Percentiles rank a stretch among this genome's conserved stretches.
phyloP scores from a whole-genome alignment of 176 grass and related monocot species.

The Aegilops tauschii region DNA sequence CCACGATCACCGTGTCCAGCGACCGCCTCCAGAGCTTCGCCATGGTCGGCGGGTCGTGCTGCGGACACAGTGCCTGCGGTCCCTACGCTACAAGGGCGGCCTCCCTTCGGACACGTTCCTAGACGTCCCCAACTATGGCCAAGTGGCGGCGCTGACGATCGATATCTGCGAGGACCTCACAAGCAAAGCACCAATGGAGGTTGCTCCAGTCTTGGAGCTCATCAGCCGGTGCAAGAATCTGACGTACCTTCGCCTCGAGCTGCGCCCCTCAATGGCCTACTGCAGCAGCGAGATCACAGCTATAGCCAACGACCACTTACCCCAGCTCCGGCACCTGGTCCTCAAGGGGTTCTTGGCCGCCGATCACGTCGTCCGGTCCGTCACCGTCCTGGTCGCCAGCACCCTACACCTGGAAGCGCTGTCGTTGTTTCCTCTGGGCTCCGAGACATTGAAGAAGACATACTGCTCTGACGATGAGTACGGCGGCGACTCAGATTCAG shows the following conservation, averaged over 20 bases:
- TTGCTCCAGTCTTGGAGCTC: background rate
- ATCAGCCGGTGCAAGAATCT: background rate
- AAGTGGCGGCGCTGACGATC: background rate
- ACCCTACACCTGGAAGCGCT: too few relatives aligned
- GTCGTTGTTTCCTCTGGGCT: too few relatives aligned
- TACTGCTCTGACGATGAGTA: background rate
- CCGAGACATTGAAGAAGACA: background rate
- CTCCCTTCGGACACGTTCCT: background rate
- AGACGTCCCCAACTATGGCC: background rate
- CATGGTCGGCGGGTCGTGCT: background rate
- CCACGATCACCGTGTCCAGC: background rate
- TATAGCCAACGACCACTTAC: background rate
- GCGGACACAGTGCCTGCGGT: background rate
- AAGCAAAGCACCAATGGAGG: background rate
- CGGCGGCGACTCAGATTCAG: background rate
- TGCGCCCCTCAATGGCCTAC: background rate
- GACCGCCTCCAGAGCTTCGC: background rate
- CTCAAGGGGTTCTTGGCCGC: constrained; percentile 12
- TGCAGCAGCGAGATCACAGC: background rate
- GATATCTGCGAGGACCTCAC: background rate
- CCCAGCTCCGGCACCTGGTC: background rate
- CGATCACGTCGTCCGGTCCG: background rate
- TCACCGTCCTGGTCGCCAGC: background rate
- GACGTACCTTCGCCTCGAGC: background rate
- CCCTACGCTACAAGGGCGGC: background rate